A percentile compares a stretch with the other conserved stretches of the same genome.
These are phyloP conservation scores for Amoeboradix gromovi DNA, from an alignment of 371 early-diverging fungal species.

Conservation along the genomic window DNA sequence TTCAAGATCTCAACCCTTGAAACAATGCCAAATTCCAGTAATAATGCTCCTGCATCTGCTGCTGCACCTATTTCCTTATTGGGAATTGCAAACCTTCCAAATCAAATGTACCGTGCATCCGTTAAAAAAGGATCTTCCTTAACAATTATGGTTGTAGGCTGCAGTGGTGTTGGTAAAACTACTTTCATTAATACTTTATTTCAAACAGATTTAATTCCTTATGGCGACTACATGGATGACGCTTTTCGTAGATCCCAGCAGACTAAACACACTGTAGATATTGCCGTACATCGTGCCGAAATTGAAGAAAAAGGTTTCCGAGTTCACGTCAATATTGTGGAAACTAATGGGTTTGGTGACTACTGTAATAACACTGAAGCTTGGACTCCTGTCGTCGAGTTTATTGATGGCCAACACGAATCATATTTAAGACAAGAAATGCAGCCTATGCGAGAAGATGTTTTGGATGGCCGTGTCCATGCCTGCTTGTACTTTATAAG, in stretches of 20 bases:
- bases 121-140: constrained; percentile 74
- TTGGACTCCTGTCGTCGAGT: constrained; percentile 84
- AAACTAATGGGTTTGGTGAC: constrained; percentile 70
- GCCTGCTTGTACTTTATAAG: constrained; percentile 57
- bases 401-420: constrained; percentile 80
- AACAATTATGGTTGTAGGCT: constrained; percentile 86
- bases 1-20: too few relatives aligned
- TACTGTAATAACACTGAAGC: constrained; percentile 61
- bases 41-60: not conserved
- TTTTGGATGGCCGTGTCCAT: constrained; percentile 66
- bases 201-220: constrained; percentile 49
- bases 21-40: not conserved
- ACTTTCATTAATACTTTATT: constrained; percentile 50
- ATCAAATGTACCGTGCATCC: constrained; percentile 83
- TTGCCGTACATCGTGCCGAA: constrained; percentile 70
- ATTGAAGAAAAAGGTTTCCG: constrained; percentile 84
- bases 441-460: constrained; percentile 36
- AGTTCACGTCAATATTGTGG: constrained; percentile 61
- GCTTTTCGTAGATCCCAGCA: constrained; percentile 38
- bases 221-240: constrained; percentile 34
- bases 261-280: constrained; percentile 62
- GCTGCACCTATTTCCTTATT: constrained; percentile 7
- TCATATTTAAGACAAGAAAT: constrained; percentile 57
- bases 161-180: constrained; percentile 10
- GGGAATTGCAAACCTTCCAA: constrained; percentile 92